Conservation (phyloP, 2,329 filamentous ascomycete genomes). For the Hypoxylon sp. region DNA sequence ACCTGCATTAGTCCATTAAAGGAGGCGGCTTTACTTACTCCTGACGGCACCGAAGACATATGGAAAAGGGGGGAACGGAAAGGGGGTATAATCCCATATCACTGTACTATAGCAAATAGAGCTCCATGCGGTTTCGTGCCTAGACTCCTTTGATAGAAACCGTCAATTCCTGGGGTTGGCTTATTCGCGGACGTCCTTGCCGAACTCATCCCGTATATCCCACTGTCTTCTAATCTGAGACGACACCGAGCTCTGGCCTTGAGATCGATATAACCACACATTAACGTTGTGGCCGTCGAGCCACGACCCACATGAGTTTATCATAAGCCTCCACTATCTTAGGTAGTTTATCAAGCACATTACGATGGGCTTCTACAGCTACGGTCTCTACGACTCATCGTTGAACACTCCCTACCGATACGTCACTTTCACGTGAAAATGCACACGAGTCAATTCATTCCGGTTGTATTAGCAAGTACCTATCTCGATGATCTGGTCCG, state of each 20-base stretch:
- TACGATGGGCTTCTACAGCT: background rate
- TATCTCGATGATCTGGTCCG: constrained; percentile 41
- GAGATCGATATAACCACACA: background rate
- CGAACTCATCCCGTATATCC: background rate
- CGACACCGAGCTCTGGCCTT: too few relatives aligned
- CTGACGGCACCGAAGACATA: constrained; percentile 1
- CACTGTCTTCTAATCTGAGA: background rate
- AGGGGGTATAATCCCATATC: constrained; percentile 1
- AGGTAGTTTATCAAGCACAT: background rate
- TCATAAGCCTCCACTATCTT: background rate
- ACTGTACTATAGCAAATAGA: constrained; percentile 25
- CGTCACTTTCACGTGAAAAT: background rate
- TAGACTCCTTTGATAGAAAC: constrained; percentile 12
- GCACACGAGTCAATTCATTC: constrained; percentile 27
- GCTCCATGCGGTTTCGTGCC: background rate
- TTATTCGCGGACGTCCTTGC: too few relatives aligned
- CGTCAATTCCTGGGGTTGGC: background rate
- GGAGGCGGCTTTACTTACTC: background rate
- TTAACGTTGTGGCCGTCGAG: too few relatives aligned
- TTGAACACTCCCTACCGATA: constrained; percentile 1
- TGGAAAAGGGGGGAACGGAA: constrained; percentile 11
- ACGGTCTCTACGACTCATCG: background rate
- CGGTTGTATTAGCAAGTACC: constrained; percentile 45
- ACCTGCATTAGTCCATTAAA: background rate
- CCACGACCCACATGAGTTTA: background rate